Base-by-base conservation (phyloP, 306 rosid species). In the Datisca glomerata region DNA sequence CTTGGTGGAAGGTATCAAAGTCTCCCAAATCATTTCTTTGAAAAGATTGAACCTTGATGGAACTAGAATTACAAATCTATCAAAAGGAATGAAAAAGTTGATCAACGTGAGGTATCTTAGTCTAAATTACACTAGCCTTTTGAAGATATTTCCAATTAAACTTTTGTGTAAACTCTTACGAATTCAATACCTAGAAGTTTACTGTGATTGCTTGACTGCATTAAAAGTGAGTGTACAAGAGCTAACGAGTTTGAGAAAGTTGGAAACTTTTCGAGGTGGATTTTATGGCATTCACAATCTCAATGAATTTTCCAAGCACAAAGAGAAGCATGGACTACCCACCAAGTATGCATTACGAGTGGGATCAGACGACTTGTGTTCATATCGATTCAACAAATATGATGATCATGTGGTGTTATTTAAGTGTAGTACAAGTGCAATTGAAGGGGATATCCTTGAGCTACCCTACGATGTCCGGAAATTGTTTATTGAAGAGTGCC, bases 61-160 rank as follows among this genome's bases (percentile, higher is more conserved):
- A 17, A 29, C 68, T 1, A 25, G 24, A 5, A 41, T 62, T 23
- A 18, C 3, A 10, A 33, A 62, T 14, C 42, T 39, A 32, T 60
- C 67, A 14, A 19, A 29, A 3, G 56, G 64, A n/a, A 31, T 63
- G 41, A 27, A 55, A 12, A 25, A 13, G 27, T 14, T 63, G 35
- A 16, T 24, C 22, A 36, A 52, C 4, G 11, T 43, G 37, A 52
- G 27, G 21, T 15, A 51, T 34, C 34, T 43, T 3, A 5, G 27
- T 21, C 41, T 37, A n/a, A n/a, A n/a, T 10, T 9, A 11, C 18
- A 50, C 23, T n/a, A 18, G 25, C 16, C 28, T 19, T 16, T 12
- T 48, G 6, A 24, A 39, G 9, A 25, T 28, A 16, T n/a, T 40
- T 3, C 49, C 64, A 2, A 25, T 11, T 18, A 24, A 40, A 10